Evolutionary conservation across 2,329 filamentous ascomycete genomes (phyloP), one percentile per base, ranked within the genome.

Genomic region (Ascochyta fabae): DNA sequence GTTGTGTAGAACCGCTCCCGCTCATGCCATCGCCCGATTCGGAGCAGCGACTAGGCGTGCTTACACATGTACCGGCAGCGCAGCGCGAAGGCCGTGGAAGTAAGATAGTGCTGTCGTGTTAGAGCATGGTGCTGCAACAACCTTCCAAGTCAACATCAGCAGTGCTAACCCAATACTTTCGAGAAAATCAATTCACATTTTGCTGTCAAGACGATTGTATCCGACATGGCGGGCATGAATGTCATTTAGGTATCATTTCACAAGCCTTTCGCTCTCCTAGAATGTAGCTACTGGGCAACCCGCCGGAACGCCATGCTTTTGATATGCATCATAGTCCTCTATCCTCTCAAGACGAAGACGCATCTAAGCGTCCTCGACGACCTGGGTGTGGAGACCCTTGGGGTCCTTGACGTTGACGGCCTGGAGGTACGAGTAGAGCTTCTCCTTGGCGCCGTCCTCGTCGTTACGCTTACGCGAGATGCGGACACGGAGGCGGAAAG

Each of bases 381-480:
- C 86, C 74, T 90, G 87, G 71, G 95, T 99, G 78, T 90, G 87
- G 73, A 99, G 89, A 81, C 95, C 94, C 91, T 97, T 98, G 82
- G 92, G 88, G 84, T 96, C 90, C 91, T 98, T 96, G 79, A 98
- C 93, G 83, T 97, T 97, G 80, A 99, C 95, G 74, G 95, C 95
- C 88, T 99, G 94, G 73, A 99, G 95, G 84, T 96, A 97, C 82
- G 90, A 95, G 90, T 98, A 99, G 70, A 99, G 89, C 88, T 96
- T 96, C 88, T 99, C 92, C 87, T 96, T 96, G 80, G 96, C 95
- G 76, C 91, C 92, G 85, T 99, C 95, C 87, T 98, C 95, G 82
- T 99, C 95, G 85, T 99, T 99, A 88, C 95, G 92, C 89, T 96
- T 96, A 83, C 95, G 92, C 79, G 92, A 96, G 84, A 99, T 97